Evolutionary conservation across 768 basidiomycete species (phyloP).

Genomic region (Chalciporus piperatus): DNA sequence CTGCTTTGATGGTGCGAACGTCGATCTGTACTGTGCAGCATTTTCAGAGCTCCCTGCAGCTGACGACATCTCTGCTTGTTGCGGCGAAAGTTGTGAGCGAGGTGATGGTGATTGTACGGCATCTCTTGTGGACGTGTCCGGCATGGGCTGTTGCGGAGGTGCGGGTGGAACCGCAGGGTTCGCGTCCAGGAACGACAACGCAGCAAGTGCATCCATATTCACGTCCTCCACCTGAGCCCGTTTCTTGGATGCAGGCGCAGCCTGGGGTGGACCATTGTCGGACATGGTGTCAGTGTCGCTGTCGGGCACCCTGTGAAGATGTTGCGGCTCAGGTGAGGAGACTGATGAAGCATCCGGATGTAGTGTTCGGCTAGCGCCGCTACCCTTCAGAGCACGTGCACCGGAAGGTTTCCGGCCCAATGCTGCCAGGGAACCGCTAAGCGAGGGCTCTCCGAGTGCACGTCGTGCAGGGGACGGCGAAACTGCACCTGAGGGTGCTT

Average conservation of each 20-base stretch:
- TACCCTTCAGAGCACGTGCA: conserved; percentile 62
- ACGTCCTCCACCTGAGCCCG: conserved; percentile 42
- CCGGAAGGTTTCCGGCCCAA: conserved; percentile 75
- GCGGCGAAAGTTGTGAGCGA: conserved; percentile 26
- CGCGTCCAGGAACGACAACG: conserved; percentile 69
- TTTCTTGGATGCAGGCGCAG: conserved; percentile 10
- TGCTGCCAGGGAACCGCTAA: conserved; percentile 36
- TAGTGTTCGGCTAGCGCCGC: conserved; percentile 36
- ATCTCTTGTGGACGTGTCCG: conserved; percentile 4
- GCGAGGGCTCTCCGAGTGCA: conserved; percentile 30
- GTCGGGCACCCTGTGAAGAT: conserved; percentile 25
- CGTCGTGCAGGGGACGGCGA: conserved; percentile 19
- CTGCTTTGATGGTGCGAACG: conserved; percentile 83
- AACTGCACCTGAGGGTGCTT: conserved; percentile 21
- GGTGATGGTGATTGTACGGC: conserved; percentile 22
- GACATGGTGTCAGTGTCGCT: conserved; percentile 36
- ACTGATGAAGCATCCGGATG: conserved; percentile 34
- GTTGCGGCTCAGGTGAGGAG: conserved; percentile 38
- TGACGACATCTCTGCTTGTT: conserved; percentile 33
- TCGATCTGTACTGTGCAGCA: conserved; percentile 62
- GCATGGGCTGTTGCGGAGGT: conserved; percentile 12
- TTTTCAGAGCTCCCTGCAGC: conserved; percentile 26
- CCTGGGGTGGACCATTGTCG: conserved; percentile 13
- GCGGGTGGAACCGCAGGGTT: conserved; percentile 20
- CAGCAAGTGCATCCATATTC: conserved; percentile 73